phyloP scores from a whole-genome alignment of 1,284 basidiomycete species.

The Megacollybia platyphylla region DNA sequence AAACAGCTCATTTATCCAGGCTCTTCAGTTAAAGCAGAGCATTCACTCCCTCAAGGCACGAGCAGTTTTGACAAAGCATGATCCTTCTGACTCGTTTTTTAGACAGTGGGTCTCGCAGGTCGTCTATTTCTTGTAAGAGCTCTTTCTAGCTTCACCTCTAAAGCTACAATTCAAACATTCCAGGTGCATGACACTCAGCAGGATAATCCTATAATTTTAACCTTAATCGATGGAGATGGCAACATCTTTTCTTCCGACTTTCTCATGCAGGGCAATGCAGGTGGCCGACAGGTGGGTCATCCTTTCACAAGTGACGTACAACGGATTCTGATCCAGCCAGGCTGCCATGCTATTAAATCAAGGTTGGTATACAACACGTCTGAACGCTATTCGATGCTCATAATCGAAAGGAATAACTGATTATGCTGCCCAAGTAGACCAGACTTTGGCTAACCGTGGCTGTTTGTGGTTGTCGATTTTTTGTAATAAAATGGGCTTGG shows the following conservation, averaged over 20 bases:
- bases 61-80: too few relatives aligned
- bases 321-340: conserved; percentile 9
- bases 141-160: neutral
- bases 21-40: too few relatives aligned
- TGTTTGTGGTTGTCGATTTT: conserved; percentile 31
- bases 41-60: too few relatives aligned
- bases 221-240: conserved; percentile 16
- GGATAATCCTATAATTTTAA: conserved; percentile 9
- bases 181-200: conserved; percentile 2
- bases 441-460: conserved; percentile 14
- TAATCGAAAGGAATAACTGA: conserved; percentile 17
- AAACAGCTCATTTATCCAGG: too few relatives aligned
- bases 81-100: too few relatives aligned
- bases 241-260: conserved; percentile 29
- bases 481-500: conserved; percentile 30
- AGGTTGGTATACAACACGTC: conserved; percentile 1
- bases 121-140: too few relatives aligned
- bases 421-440: conserved; percentile 16
- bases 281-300: conserved; percentile 16
- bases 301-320: neutral
- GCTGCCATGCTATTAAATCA: conserved; percentile 27
- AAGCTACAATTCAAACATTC: neutral
- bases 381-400: neutral
- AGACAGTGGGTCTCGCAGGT: too few relatives aligned
- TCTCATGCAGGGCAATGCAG: conserved; percentile 22